Evolutionary conservation across 371 early-diverging fungal species (phyloP).

Genomic region (Choanephora cucurbitarum): DNA sequence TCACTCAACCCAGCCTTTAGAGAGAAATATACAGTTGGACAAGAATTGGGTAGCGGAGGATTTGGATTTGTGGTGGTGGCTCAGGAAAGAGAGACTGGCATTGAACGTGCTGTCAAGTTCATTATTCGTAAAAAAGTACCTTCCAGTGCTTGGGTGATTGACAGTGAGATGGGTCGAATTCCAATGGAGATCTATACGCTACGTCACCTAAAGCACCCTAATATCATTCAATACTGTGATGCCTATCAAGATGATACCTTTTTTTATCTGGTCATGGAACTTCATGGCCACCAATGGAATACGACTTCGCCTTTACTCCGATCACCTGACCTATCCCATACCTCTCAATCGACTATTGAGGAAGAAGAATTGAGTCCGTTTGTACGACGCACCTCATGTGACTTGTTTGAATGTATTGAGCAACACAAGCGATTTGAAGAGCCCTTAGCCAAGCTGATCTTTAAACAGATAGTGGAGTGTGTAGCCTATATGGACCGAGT

Average conservation of each 20-base stretch:
- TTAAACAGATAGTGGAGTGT: slow-evolving; percentile 72
- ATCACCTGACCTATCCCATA: slow-evolving; percentile 36
- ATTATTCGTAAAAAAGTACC: slow-evolving; percentile 71
- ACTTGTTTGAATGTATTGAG: slow-evolving; percentile 85
- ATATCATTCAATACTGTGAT: slow-evolving; percentile 73
- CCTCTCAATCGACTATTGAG: slow-evolving; percentile 33
- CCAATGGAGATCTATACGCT: slow-evolving; percentile 80
- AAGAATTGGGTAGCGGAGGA: slow-evolving; percentile 80
- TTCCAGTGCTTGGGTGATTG: slow-evolving; percentile 61
- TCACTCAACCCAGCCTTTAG: slow-evolving; percentile 49
- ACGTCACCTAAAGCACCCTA: slow-evolving; percentile 66
- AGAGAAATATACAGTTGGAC: slow-evolving; percentile 56
- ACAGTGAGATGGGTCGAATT: slow-evolving; percentile 61
- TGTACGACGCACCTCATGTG: slow-evolving; percentile 62
- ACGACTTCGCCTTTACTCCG: slow-evolving; percentile 6
- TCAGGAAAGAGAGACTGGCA: slow-evolving; percentile 49
- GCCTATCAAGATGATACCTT: slow-evolving; percentile 65
- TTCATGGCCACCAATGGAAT: slow-evolving; percentile 77
- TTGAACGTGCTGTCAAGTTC: slow-evolving; percentile 81
- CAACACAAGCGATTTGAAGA: slow-evolving; percentile 67
- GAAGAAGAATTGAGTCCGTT: slow-evolving; percentile 34
- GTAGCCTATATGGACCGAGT: slow-evolving; percentile 62
- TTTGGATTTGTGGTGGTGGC: slow-evolving; percentile 80
- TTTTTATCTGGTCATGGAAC: slow-evolving; percentile 77
- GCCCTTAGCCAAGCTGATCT: slow-evolving; percentile 56